Evolutionary conservation across 2,329 filamentous ascomycete species (phyloP).

Genomic region (Alternaria sp.): DNA sequence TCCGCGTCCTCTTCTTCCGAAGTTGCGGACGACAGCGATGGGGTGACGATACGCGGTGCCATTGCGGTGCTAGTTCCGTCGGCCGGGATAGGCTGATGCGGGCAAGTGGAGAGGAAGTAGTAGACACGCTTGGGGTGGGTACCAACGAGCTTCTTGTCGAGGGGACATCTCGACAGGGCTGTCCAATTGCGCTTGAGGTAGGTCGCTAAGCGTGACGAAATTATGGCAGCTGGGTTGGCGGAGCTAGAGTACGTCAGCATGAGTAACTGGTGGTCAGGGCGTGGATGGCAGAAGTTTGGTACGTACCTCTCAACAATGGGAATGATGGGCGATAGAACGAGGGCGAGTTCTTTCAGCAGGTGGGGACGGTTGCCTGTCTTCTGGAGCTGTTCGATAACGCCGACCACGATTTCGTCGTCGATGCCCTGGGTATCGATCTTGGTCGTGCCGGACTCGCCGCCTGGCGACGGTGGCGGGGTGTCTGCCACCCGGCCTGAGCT

Average conservation of each 20-base stretch:
- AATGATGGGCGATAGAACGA: conserved; percentile 76
- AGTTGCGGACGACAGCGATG: conserved; percentile 79
- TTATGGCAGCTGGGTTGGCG: conserved; percentile 92
- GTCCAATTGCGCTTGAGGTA: conserved; percentile 90
- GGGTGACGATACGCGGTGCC: conserved; percentile 73
- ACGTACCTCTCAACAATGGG: conserved; percentile 91
- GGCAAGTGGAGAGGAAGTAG: conserved; percentile 91
- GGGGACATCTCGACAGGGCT: conserved; percentile 77
- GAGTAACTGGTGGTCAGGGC: conserved; percentile 29
- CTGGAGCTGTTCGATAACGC: conserved; percentile 85
- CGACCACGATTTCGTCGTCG: conserved; percentile 94
- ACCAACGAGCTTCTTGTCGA: conserved; percentile 90
- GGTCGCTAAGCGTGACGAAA: conserved; percentile 86
- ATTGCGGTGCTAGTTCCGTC: conserved; percentile 59
- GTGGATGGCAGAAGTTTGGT: conserved; percentile 17
- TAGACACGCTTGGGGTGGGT: conserved; percentile 94
- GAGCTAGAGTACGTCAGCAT: conserved; percentile 67
- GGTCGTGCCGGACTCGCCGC: conserved; percentile 54
- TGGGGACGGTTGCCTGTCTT: conserved; percentile 91
- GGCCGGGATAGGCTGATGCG: conserved; percentile 80
- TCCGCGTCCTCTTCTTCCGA: conserved; percentile 73
- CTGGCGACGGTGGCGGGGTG: conserved; percentile 80
- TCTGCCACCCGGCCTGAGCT: conserved; percentile 59
- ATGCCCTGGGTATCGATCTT: conserved; percentile 82
- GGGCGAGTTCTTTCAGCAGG: conserved; percentile 90